Evolutionary conservation across 2,329 filamentous ascomycete species (phyloP).

Genomic region (Penicillium oxalicum): DNA sequence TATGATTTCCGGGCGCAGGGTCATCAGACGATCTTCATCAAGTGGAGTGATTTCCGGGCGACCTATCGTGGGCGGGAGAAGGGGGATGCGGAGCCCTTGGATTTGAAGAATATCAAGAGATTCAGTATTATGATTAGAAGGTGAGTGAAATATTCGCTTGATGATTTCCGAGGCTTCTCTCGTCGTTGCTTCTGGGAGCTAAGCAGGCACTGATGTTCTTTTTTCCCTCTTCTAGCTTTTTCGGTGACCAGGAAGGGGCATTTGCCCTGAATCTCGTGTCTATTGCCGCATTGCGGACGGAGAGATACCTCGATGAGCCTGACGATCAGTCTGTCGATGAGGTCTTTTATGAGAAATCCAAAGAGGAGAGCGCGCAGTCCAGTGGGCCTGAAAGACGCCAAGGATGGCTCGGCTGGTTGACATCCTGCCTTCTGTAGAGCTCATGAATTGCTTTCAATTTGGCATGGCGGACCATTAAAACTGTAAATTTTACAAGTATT

Average conservation of each 20-base stretch:
- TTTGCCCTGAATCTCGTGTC: slow-evolving; percentile 55
- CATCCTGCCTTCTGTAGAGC: slow-evolving; percentile 7
- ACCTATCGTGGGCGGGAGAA: slow-evolving; percentile 66
- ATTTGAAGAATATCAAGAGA: slow-evolving; percentile 56
- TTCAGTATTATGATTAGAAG: slow-evolving; percentile 77
- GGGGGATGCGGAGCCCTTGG: slow-evolving; percentile 54
- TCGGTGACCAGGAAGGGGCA: slow-evolving; percentile 64
- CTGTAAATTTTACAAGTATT: slow-evolving; percentile 2
- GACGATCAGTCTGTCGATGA: slow-evolving; percentile 4
- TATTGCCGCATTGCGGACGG: slow-evolving; percentile 44
- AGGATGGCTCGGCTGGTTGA: slow-evolving; percentile 12
- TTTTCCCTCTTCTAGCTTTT: slow-evolving; percentile 53
- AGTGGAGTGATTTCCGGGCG: slow-evolving; percentile 60
- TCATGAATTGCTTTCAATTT: not conserved
- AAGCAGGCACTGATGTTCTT: slow-evolving; percentile 9
- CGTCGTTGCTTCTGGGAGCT: not conserved
- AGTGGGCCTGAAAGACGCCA: not conserved
- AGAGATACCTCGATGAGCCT: slow-evolving; percentile 12
- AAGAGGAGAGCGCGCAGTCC: not conserved
- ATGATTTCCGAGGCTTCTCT: not conserved
- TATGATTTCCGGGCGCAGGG: slow-evolving; percentile 52
- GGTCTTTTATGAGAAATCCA: slow-evolving; percentile 10
- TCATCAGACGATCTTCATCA: slow-evolving; percentile 47
- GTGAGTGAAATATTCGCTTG: slow-evolving; percentile 40
- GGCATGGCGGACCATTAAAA: not conserved